These are phyloP conservation scores for Penicillium sp. DNA, from an alignment of 2,329 filamentous ascomycete species.

Conservation along the genomic window DNA sequence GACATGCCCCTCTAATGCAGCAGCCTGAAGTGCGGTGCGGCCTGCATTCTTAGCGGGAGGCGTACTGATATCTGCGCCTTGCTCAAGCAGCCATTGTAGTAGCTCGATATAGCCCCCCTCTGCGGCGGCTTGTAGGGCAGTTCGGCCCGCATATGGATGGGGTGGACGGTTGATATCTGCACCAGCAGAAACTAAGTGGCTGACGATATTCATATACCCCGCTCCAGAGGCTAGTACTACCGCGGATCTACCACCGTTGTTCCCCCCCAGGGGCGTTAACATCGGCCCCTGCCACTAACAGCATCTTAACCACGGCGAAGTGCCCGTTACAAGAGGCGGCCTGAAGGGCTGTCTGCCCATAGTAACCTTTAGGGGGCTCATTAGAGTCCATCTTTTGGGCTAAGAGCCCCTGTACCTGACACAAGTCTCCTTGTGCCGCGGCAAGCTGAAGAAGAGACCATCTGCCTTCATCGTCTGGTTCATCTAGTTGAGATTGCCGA, in stretches of 20 bases:
- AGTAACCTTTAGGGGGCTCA: not conserved
- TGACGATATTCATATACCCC: not conserved
- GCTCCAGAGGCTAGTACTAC: not conserved
- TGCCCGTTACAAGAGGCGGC: not conserved
- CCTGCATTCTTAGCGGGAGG: not conserved
- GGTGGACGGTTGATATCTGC: not conserved
- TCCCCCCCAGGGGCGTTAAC: not conserved
- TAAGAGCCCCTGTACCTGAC: not conserved
- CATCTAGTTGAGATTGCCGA: no score
- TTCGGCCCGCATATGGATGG: not conserved
- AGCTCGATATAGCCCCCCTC: not conserved
- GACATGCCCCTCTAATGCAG: not conserved
- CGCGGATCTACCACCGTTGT: not conserved
- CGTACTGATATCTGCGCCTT: not conserved
- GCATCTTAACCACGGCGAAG: not conserved
- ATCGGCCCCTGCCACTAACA: not conserved
- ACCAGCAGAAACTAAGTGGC: not conserved
- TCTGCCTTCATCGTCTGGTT: no score
- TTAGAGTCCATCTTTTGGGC: not conserved
- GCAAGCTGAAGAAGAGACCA: not conserved
- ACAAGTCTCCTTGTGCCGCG: not conserved
- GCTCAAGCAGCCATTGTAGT: not conserved
- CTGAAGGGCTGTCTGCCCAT: not conserved
- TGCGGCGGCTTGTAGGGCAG: not conserved
- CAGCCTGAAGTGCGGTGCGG: not conserved